Base-by-base conservation (phyloP, 2,329 filamentous ascomycete genomes). In the Aspergillus pseudonomiae region DNA sequence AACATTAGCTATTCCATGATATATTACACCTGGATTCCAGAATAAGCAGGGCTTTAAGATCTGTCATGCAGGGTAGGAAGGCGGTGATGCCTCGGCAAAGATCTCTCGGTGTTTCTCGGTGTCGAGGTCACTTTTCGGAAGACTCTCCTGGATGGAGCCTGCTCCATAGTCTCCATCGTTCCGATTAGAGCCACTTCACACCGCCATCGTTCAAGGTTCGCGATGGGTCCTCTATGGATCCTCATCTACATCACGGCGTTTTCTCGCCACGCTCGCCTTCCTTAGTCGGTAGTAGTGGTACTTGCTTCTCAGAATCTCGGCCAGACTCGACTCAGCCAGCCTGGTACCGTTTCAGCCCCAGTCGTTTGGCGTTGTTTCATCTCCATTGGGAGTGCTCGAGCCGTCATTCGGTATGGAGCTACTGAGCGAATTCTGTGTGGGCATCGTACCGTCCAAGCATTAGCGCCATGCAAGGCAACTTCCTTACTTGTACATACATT, bases 391-490 rank as follows among this genome's bases (percentile, higher is more conserved):
- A n/a, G n/a, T 24, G 48, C 48, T 28, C 50, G 26, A 48, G 32
- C 34, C 34, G 19, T 52, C 36, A 24, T 19, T 53, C 28, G 21
- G 34, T 21, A 41, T 30, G 57, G 58, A 54, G 34, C 57, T 41
- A 30, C 32, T 36, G 21, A 39, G 45, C 19, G 36, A 34, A 54
- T 55, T 39, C 59, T 41, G 36, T 19, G 36, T 30, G 32, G 30
- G 19, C 28, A 45, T 52, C 46, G 24, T 57, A 56, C 46, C 54
- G 53, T 26, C 26, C 24, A 7, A 34, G 54, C 62, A 56, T 63
- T 59, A 62, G 56, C 43, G 34, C 34, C 60, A 65, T 65, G 63
- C 63, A 65, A 65, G 63, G 63, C 61, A 59, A 10, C 39, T 39
- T 64, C 39, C 30, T 54, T 63, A 53, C 56, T 59, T 16, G 39